Evolutionary conservation across 148 eudicot genomes (phyloP).

Genomic region (Fagopyrum homotropicum): DNA sequence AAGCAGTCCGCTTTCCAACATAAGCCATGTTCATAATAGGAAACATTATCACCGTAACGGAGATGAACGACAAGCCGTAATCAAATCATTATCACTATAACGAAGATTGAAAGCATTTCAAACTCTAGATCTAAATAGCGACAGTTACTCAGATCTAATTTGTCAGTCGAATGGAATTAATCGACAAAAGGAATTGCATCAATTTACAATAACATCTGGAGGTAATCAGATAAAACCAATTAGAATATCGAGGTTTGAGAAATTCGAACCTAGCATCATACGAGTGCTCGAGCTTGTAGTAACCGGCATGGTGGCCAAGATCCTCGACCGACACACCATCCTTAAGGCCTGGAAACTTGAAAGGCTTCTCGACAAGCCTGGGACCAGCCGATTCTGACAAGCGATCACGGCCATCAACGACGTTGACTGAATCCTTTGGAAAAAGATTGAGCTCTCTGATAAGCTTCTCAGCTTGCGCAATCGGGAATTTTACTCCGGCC

Average conservation of each 20-base stretch:
- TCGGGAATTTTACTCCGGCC: slow-evolving; percentile 21
- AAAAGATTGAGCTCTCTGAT: slow-evolving; percentile 64
- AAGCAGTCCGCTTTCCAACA: not conserved
- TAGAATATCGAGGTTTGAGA: not conserved
- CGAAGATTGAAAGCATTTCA: not conserved
- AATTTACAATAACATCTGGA: not conserved
- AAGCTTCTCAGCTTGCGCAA: slow-evolving; percentile 32
- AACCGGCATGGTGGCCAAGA: slow-evolving; percentile 87
- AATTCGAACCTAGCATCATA: slow-evolving; percentile 56
- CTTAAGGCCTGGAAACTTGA: slow-evolving; percentile 51
- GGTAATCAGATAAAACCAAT: not conserved
- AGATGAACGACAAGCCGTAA: not conserved
- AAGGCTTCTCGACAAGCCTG: slow-evolving; percentile 50
- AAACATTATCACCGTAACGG: too few relatives aligned
- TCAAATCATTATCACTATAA: not conserved
- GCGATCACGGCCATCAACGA: slow-evolving; percentile 24
- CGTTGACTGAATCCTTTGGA: slow-evolving; percentile 50
- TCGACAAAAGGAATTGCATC: not conserved
- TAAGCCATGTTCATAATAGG: too few relatives aligned
- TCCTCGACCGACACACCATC: slow-evolving; percentile 49
- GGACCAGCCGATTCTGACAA: slow-evolving; percentile 4
- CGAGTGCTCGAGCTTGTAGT: slow-evolving; percentile 61
- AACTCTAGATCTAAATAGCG: not conserved
- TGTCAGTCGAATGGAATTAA: not conserved
- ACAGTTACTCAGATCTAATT: not conserved